These are phyloP conservation scores for Hyphodiscus sp. DNA, from an alignment of 2,329 filamentous ascomycete genomes.

Conservation along the genomic window DNA sequence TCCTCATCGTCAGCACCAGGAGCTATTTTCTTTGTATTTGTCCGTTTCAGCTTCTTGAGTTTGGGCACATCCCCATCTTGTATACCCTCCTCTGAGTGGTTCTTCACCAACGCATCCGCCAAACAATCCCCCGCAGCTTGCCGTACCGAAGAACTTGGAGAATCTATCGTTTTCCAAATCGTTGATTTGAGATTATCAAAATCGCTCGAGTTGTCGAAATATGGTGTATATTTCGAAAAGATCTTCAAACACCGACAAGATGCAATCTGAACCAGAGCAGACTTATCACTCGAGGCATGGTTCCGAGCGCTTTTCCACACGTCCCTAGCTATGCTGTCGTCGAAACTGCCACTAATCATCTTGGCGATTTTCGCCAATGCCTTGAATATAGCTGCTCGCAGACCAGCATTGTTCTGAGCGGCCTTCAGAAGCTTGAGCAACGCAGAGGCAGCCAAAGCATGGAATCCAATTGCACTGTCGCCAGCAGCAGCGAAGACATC, in stretches of 20 bases:
- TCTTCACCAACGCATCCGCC: constrained; percentile 75
- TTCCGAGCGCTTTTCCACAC: constrained; percentile 88
- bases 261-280: constrained; percentile 68
- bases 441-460: constrained; percentile 64
- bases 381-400: constrained; percentile 71
- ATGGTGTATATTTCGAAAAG: constrained; percentile 64
- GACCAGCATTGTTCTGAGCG: constrained; percentile 71
- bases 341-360: constrained; percentile 70
- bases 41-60: constrained; percentile 64
- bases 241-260: constrained; percentile 75
- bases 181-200: constrained; percentile 82
- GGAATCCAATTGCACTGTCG: constrained; percentile 82
- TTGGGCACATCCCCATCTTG: constrained; percentile 47
- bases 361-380: constrained; percentile 69
- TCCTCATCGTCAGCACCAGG: constrained; percentile 68
- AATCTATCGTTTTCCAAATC: constrained; percentile 84
- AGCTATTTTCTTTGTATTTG: constrained; percentile 50
- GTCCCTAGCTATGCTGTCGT: constrained; percentile 80
- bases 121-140: constrained; percentile 83
- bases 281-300: constrained; percentile 73
- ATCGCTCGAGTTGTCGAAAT: constrained; percentile 83
- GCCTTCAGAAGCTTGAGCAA: constrained; percentile 75
- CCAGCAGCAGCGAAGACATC: constrained; percentile 88
- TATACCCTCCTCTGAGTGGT: constrained; percentile 58
- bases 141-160: constrained; percentile 64